A percentile compares a stretch with the other conserved stretches of the same genome.
phyloP scores from a whole-genome alignment of 192 early-diverging fungal genomes.

The Podila epigama region DNA sequence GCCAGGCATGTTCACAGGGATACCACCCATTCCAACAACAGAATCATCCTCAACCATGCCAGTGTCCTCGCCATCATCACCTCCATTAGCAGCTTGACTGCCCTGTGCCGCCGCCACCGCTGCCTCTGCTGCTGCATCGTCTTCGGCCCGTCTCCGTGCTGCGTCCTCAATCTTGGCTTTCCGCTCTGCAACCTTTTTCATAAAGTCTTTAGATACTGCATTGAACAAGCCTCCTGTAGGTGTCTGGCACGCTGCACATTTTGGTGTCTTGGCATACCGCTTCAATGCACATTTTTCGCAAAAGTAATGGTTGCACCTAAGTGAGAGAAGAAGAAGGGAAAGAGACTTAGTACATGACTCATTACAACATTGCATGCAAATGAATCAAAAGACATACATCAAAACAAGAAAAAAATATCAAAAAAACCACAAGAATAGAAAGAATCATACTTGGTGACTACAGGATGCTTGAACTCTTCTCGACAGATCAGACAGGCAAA shows the following conservation, averaged over 20 bases:
- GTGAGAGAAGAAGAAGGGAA: conserved; percentile 8
- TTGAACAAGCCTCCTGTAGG: conserved; percentile 89
- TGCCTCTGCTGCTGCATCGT: conserved; percentile 23
- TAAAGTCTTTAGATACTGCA: conserved; percentile 72
- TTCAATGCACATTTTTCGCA: conserved; percentile 93
- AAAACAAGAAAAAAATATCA: conserved; percentile 26
- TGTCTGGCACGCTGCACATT: conserved; percentile 90
- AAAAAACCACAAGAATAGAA: too few relatives aligned
- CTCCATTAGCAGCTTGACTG: conserved; percentile 20
- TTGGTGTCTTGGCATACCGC: conserved; percentile 81
- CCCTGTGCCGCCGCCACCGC: conserved; percentile 32
- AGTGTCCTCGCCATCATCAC: conserved; percentile 18
- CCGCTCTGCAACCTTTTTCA: conserved; percentile 62
- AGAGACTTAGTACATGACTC: neutral
- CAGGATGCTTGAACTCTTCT: conserved; percentile 84
- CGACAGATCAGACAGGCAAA: conserved; percentile 97
- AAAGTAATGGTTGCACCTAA: conserved; percentile 93
- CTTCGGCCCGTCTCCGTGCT: conserved; percentile 38
- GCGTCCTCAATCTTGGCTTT: conserved; percentile 54
- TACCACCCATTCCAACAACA: conserved; percentile 42
- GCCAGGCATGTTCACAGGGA: conserved; percentile 6
- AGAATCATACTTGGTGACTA: conserved; percentile 87
- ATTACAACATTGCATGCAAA: conserved; percentile 10
- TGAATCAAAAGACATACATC: neutral
- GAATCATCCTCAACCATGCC: conserved; percentile 47